Evolutionary conservation across 176 grass and related monocot species (phyloP).

Genomic region (Elaeis guineensis): DNA sequence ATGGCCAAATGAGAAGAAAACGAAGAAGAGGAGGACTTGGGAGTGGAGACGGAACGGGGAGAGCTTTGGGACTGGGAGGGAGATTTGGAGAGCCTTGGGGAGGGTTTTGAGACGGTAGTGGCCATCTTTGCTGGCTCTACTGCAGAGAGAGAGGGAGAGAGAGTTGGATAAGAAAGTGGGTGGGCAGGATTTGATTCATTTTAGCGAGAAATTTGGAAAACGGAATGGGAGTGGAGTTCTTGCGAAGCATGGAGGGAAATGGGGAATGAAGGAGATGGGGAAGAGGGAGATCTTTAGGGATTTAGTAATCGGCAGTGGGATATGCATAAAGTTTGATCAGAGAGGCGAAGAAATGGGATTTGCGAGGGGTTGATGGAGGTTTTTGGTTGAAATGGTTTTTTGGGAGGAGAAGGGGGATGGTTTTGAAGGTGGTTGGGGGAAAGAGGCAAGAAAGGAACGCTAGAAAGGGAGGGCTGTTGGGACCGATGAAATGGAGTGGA

Average conservation of each 20-base stretch:
- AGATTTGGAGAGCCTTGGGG: conserved; percentile 23
- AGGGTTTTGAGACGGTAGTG: conserved; percentile 37
- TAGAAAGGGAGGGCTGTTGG: not conserved
- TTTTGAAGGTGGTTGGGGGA: conserved; percentile 9
- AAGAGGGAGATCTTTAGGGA: too few species aligned
- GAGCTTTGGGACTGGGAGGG: conserved; percentile 14
- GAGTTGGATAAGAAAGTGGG: too few species aligned
- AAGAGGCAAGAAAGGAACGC: conserved; percentile 13
- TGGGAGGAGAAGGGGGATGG: conserved; percentile 7
- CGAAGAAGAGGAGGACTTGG: conserved; percentile 22
- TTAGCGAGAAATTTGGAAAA: not conserved
- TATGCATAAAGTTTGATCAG: too few species aligned
- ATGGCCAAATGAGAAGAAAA: conserved; percentile 55
- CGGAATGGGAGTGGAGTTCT: conserved; percentile 2
- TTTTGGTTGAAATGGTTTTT: conserved; percentile 30
- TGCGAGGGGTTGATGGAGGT: not conserved
- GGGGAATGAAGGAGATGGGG: not conserved
- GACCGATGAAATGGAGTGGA: not conserved
- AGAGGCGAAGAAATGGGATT: not conserved
- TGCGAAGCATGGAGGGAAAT: not conserved
- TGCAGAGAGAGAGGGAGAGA: too few species aligned
- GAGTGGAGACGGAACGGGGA: not conserved
- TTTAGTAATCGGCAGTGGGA: too few species aligned
- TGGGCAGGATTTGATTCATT: not conserved
- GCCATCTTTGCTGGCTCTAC: conserved; percentile 17